Evolutionary conservation across 306 rosid genomes (phyloP), one percentile per base, ranked within the genome.

Genomic region (Trifolium pratense): DNA sequence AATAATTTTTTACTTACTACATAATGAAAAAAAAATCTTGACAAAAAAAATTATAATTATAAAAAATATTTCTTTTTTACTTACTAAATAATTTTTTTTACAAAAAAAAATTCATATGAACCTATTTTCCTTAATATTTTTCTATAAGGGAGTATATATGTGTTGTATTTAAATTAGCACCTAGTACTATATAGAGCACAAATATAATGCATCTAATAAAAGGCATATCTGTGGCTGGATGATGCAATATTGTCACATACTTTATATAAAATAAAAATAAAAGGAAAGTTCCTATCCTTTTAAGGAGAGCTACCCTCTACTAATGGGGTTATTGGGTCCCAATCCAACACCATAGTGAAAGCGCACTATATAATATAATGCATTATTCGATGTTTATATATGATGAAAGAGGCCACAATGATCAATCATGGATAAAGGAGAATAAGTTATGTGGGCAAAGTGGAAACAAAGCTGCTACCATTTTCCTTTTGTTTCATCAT

Each of bases 401-500:
- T 75, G 60, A 53, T 78, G 84, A 83, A 79, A 78, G 82, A 29
- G 60, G 68, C 82, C 75, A 43, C 74, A 63, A 74, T 79, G 37
- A 84, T 84, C 61, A 76, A 72, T 26, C 12, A 23, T n/a, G 17
- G 81, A 77, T 70, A 53, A 66, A 75, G 75, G 57, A 61, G 74
- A 75, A 85, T 60, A 67, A 31, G 7, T 43, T 26, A 34, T 70
- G 86, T 66, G 83, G 81, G 83, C 36, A 84, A 86, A 88, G 81
- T 75, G 83, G 81, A 73, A 84, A 82, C 88, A 88, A 82, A 85
- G 82, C 73, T 71, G 69, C 39, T 7, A 1, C 56, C 18, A 69
- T 75, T 88, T 78, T 84, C 83, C 64, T 57, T 78, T 72, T 21
- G 36, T 31, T 78, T 78, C 83, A 80, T 83, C 78, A 85, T 79